phyloP scores from a whole-genome alignment of 2,329 filamentous ascomycete species.

The Trichoderma sp. region DNA sequence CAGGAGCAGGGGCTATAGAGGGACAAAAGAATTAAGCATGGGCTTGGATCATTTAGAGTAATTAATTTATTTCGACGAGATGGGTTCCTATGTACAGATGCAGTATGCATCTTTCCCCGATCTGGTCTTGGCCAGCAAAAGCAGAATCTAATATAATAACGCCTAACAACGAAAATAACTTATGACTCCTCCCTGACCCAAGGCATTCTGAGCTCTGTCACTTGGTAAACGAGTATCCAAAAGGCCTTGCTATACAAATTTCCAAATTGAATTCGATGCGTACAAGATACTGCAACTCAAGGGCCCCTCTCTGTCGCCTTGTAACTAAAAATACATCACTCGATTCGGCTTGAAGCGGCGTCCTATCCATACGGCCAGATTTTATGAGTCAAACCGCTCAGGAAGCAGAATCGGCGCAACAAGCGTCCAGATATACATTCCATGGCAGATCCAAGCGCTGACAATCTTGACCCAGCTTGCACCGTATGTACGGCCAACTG shows the following conservation, averaged over 20 bases:
- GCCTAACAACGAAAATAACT: background rate
- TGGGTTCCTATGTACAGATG: background rate
- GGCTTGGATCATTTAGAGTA: conserved; percentile 7
- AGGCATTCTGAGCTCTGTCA: background rate
- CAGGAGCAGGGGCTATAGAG: conserved; percentile 52
- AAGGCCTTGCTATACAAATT: background rate
- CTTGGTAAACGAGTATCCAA: background rate
- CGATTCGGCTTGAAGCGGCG: background rate
- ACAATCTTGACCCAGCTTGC: conserved; percentile 99
- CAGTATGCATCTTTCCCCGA: background rate
- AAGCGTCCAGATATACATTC: conserved; percentile 90
- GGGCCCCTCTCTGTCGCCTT: background rate
- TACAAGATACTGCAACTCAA: background rate
- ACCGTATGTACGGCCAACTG: conserved; percentile 93
- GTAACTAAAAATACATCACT: background rate
- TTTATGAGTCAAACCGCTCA: conserved; percentile 71
- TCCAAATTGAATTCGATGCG: background rate
- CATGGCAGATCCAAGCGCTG: conserved; percentile 95
- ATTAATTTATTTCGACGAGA: conserved; percentile 3
- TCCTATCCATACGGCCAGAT: background rate
- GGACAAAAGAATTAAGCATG: conserved; percentile 4
- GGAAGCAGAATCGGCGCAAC: conserved; percentile 83
- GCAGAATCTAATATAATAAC: background rate
- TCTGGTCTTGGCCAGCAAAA: background rate
- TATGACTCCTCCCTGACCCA: background rate